Percentiles rank a stretch among this genome's conserved stretches.
phyloP scores from a whole-genome alignment of 2,329 filamentous ascomycete species.

The Stylonectria norvegica region DNA sequence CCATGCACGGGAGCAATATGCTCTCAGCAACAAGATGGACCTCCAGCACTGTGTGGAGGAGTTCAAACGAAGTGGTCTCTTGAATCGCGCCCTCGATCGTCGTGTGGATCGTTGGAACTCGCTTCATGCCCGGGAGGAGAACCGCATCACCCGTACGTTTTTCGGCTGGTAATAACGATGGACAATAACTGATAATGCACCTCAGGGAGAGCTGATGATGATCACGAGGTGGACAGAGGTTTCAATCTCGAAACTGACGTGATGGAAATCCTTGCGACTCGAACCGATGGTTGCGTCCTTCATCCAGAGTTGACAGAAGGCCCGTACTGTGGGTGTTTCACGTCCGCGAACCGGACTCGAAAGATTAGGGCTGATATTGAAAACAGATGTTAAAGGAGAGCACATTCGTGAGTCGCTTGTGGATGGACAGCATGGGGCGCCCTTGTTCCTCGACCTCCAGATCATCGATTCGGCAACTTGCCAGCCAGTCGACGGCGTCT shows the following conservation, averaged over 20 bases:
- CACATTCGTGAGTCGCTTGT: not conserved
- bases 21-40: slow-evolving; percentile 6
- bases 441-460: slow-evolving; percentile 7
- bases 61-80: slow-evolving; percentile 5
- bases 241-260: slow-evolving; percentile 1
- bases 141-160: too few relatives aligned
- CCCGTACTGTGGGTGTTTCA: slow-evolving; percentile 4
- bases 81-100: slow-evolving; percentile 5
- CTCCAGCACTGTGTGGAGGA: slow-evolving; percentile 8
- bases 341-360: not conserved
- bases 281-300: slow-evolving; percentile 6
- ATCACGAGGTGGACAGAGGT: not conserved
- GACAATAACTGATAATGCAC: too few relatives aligned
- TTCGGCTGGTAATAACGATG: too few relatives aligned
- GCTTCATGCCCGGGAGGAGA: too few relatives aligned
- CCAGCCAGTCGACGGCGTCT: slow-evolving; percentile 6
- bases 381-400: not conserved
- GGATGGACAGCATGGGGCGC: slow-evolving; percentile 3
- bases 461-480: slow-evolving; percentile 4
- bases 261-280: slow-evolving; percentile 1
- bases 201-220: too few relatives aligned
- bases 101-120: not conserved
- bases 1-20: slow-evolving; percentile 4
- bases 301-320: slow-evolving; percentile 8
- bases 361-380: not conserved